Percentiles rank a stretch among this genome's conserved stretches.
These are phyloP conservation scores for Colletotrichum kahawae DNA, from an alignment of 2,329 filamentous ascomycete genomes.

Conservation along the genomic window DNA sequence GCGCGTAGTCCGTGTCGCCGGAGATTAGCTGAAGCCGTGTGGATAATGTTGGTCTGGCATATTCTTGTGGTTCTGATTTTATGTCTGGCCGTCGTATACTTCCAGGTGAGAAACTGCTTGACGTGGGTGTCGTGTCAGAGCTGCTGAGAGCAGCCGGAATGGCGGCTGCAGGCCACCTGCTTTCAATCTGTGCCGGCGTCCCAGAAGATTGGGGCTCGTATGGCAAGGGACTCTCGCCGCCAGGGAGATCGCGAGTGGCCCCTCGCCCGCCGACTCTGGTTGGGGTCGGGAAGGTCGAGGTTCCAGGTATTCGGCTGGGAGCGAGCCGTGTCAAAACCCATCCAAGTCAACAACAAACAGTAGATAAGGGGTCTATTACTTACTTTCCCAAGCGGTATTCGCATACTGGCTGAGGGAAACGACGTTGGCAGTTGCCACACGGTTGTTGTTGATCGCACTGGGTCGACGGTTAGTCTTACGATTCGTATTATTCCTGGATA, in stretches of 20 bases:
- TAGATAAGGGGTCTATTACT: neutral
- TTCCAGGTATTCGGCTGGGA: constrained; percentile 11
- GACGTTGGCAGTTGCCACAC: constrained; percentile 57
- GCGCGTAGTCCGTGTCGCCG: constrained; percentile 12
- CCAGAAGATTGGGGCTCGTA: constrained; percentile 11
- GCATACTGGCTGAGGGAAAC: constrained; percentile 57
- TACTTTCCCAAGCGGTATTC: constrained; percentile 44
- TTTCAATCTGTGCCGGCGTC: neutral
- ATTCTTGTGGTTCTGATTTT: neutral
- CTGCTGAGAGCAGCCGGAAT: neutral
- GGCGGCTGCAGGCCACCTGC: neutral
- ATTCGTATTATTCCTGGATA: neutral
- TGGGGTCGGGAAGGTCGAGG: constrained; percentile 8
- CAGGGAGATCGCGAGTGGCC: constrained; percentile 6
- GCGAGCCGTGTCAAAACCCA: neutral
- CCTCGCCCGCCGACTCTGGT: neutral
- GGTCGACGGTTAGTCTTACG: neutral
- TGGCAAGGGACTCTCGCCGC: constrained; percentile 22
- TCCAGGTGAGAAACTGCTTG: neutral
- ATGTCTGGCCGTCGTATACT: neutral
- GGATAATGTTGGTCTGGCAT: neutral
- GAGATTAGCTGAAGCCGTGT: neutral
- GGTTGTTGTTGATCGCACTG: constrained; percentile 61
- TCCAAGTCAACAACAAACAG: neutral
- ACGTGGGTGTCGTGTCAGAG: neutral